Evolutionary conservation across 2,329 filamentous ascomycete genomes (phyloP).

Genomic region (Pseudogymnoascus sp.): DNA sequence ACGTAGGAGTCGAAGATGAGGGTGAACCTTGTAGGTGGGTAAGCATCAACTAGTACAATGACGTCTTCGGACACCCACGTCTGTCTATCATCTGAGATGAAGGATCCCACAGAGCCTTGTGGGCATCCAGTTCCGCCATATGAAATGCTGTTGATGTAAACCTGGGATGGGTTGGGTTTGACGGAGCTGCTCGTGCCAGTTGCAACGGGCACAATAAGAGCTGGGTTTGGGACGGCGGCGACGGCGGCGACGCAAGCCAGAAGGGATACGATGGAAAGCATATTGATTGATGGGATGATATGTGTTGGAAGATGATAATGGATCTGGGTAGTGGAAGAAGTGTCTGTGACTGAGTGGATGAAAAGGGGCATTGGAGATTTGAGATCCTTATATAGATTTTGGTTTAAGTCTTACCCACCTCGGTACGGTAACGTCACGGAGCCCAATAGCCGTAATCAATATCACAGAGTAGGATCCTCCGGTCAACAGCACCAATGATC

Average conservation of each 20-base stretch:
- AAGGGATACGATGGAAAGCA: constrained; percentile 18
- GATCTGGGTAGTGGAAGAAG: background rate
- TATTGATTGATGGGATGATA: constrained; percentile 11
- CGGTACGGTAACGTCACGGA: background rate
- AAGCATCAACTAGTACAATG: background rate
- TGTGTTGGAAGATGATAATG: background rate
- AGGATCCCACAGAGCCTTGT: constrained; percentile 35
- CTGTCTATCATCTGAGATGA: constrained; percentile 36
- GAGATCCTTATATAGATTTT: background rate
- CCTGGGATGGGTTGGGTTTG: constrained; percentile 27
- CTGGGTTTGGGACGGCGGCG: constrained; percentile 20
- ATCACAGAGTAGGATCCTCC: background rate
- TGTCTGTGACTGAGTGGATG: background rate
- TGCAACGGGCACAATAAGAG: constrained; percentile 17
- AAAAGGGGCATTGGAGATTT: background rate
- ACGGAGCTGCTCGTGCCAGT: constrained; percentile 15
- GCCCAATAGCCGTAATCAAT: background rate
- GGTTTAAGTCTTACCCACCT: background rate
- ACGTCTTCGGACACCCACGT: constrained; percentile 31
- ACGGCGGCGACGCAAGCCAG: constrained; percentile 18
- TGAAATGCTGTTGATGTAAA: constrained; percentile 36
- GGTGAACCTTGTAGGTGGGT: constrained; percentile 31
- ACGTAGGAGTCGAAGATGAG: constrained; percentile 46
- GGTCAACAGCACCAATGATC: background rate
- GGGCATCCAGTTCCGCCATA: constrained; percentile 43